Conservation (phyloP, 805 yeast species). For the Metschnikowia arizonensis region DNA sequence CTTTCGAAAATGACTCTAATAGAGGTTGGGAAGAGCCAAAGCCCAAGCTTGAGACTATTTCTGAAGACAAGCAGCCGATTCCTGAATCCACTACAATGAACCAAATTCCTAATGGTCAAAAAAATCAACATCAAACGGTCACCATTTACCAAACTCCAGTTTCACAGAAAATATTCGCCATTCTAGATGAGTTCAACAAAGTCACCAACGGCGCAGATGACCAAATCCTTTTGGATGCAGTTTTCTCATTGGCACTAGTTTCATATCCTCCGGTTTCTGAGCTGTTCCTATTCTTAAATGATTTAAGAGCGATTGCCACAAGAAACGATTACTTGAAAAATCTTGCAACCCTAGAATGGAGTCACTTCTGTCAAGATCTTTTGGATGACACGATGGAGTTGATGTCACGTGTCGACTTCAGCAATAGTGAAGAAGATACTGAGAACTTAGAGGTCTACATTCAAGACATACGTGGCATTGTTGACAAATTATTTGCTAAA, state of each 20-base stretch:
- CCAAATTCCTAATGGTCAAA: background rate
- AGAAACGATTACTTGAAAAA: constrained; percentile 13
- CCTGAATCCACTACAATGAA: background rate
- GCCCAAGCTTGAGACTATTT: background rate
- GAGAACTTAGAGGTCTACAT: constrained; percentile 17
- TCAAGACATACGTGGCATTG: constrained; percentile 17
- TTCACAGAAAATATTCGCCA: constrained; percentile 20
- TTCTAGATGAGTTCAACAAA: constrained; percentile 22
- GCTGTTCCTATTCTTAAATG: constrained; percentile 37
- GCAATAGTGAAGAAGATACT: constrained; percentile 12
- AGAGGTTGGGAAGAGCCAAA: background rate
- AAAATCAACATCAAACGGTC: background rate
- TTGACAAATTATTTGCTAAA: constrained; percentile 17
- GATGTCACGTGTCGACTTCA: constrained; percentile 16
- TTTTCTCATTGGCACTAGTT: constrained; percentile 29
- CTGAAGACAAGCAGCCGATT: background rate
- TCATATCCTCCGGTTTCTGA: constrained; percentile 30
- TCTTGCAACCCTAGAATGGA: constrained; percentile 21
- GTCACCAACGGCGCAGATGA: constrained; percentile 20
- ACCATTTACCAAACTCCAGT: constrained; percentile 12
- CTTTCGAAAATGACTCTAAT: background rate
- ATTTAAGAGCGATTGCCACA: constrained; percentile 25
- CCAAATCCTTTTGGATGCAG: constrained; percentile 23
- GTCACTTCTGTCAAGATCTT: constrained; percentile 18
- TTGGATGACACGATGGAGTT: constrained; percentile 19